These are phyloP conservation scores for Saccharomyces pastorianus DNA, from an alignment of 1,139 yeast genomes.

Conservation along the genomic window DNA sequence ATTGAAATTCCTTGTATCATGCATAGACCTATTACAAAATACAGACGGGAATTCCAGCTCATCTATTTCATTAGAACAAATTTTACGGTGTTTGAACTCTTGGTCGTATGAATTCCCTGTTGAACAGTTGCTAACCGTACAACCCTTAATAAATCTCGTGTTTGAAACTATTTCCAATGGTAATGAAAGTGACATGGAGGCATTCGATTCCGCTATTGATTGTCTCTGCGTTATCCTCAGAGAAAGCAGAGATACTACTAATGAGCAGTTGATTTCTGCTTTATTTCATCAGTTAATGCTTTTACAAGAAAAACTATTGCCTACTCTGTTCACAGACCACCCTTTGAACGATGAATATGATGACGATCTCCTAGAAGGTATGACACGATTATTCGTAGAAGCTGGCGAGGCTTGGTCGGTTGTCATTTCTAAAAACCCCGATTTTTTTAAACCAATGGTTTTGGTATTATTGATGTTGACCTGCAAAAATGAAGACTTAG, in stretches of 20 bases:
- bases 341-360: constrained; percentile 17
- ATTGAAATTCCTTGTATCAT: constrained; percentile 48
- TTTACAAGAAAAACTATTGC: constrained; percentile 34
- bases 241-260: constrained; percentile 73
- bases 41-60: constrained; percentile 25
- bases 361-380: constrained; percentile 56
- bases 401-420: constrained; percentile 97
- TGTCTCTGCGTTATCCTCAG: constrained; percentile 70
- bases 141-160: constrained; percentile 56
- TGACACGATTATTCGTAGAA: constrained; percentile 75
- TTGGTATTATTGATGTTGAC: constrained; percentile 46
- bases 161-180: constrained; percentile 50
- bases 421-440: constrained; percentile 66
- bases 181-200: constrained; percentile 39
- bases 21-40: constrained; percentile 34
- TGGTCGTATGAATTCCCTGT: constrained; percentile 87
- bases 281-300: constrained; percentile 61
- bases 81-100: constrained; percentile 71
- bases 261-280: constrained; percentile 53
- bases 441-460: constrained; percentile 66
- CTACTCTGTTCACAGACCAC: constrained; percentile 11
- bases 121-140: constrained; percentile 52
- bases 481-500: constrained; percentile 51
- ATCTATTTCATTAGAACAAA: constrained; percentile 24
- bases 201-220: constrained; percentile 83